Conservation (phyloP, 371 early-diverging fungal species). For the Mortierella sp. region DNA sequence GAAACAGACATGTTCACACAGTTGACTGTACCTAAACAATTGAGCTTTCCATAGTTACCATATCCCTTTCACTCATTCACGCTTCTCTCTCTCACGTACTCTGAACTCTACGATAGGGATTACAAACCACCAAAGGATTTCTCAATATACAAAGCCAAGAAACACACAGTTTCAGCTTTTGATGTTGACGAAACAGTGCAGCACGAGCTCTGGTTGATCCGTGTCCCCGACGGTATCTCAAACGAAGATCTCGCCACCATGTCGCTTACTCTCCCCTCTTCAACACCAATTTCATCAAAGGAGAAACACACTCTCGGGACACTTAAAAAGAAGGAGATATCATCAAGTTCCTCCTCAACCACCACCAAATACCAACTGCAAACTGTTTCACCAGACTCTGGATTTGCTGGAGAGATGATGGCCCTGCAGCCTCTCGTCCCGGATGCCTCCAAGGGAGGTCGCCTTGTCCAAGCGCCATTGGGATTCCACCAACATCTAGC, state of each 20-base stretch:
- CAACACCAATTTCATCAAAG: conserved; percentile 19
- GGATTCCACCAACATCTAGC: conserved; percentile 42
- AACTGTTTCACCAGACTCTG: conserved; percentile 40
- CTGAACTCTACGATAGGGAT: conserved; percentile 27
- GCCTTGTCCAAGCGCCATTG: conserved; percentile 42
- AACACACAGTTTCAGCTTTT: conserved; percentile 28
- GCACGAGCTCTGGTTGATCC: conserved; percentile 54
- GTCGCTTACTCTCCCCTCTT: conserved; percentile 28
- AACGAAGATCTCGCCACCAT: conserved; percentile 54
- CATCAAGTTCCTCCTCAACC: conserved; percentile 22
- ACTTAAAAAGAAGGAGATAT: conserved; percentile 47
- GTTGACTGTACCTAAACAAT: background rate
- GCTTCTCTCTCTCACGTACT: background rate
- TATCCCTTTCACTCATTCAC: background rate
- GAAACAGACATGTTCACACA: background rate
- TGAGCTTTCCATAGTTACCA: background rate
- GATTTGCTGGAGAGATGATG: conserved; percentile 49
- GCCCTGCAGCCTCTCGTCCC: conserved; percentile 43
- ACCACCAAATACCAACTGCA: conserved; percentile 48
- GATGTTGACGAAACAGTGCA: conserved; percentile 39
- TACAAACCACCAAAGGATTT: conserved; percentile 54
- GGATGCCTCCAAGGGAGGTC: conserved; percentile 31
- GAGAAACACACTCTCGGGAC: conserved; percentile 22
- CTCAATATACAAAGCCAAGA: conserved; percentile 34
- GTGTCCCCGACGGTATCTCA: conserved; percentile 50